phyloP scores from a whole-genome alignment of 768 basidiomycete species.

The Galerina marginata region DNA sequence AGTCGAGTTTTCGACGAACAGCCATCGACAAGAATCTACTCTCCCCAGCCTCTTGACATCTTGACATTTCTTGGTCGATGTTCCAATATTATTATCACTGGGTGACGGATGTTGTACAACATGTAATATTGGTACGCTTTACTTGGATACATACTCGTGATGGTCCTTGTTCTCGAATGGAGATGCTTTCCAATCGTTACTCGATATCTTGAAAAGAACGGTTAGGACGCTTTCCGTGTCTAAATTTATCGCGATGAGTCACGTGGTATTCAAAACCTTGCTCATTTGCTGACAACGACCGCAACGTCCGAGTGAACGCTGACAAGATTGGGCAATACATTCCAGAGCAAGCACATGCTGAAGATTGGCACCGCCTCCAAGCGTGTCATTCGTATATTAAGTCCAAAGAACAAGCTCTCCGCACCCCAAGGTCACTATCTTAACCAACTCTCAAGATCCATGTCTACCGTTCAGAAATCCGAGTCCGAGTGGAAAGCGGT shows the following conservation, averaged over 20 bases:
- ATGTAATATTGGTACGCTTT: constrained; percentile 1
- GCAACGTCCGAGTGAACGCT: constrained; percentile 5
- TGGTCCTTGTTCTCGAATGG: constrained; percentile 13
- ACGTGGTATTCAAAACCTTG: neutral
- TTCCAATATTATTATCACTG: neutral
- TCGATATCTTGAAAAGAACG: too few relatives aligned
- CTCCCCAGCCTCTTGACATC: constrained; percentile 21
- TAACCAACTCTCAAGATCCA: constrained; percentile 29
- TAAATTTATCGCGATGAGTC: constrained; percentile 15
- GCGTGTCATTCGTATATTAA: constrained; percentile 20
- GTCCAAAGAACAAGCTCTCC: constrained; percentile 3
- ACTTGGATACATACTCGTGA: neutral
- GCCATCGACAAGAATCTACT: constrained; percentile 30
- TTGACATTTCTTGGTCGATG: neutral
- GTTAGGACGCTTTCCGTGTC: neutral
- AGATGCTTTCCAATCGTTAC: neutral
- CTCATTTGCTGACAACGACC: constrained; percentile 7
- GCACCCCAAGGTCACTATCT: neutral
- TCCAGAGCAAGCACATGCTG: constrained; percentile 20
- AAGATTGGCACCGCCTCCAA: constrained; percentile 21
- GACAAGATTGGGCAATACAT: neutral
- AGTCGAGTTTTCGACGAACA: constrained; percentile 80
- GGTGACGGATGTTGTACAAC: neutral
- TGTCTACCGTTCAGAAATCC: constrained; percentile 52
- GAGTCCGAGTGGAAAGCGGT: constrained; percentile 87